Percentiles rank a stretch among this genome's conserved stretches.
phyloP scores from a whole-genome alignment of 208 protist genomes.

The Trypanosoma rangeli region DNA sequence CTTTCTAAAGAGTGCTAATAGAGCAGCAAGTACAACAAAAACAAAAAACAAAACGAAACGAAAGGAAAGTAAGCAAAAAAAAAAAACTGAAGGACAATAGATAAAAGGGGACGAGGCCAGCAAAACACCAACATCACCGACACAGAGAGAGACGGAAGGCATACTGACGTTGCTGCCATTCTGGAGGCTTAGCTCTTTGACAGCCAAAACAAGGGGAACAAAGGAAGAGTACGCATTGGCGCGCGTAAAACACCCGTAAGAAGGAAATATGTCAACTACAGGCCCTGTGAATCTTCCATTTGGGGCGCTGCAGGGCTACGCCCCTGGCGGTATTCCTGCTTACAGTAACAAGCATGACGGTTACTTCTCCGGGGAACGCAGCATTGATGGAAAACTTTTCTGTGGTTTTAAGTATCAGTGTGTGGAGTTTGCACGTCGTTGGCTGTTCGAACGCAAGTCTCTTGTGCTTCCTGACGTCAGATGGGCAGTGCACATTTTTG shows the following conservation, averaged over 20 bases:
- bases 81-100: neutral
- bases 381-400: constrained; percentile 71
- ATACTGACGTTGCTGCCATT: too few species aligned
- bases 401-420: constrained; percentile 91
- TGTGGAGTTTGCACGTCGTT: constrained; percentile 88
- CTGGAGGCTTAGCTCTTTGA: too few species aligned
- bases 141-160: too few species aligned
- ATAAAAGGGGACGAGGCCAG: neutral
- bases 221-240: neutral
- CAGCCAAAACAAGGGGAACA: neutral
- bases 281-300: constrained; percentile 37
- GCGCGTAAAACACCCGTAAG: neutral
- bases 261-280: neutral
- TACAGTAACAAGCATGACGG: constrained; percentile 89
- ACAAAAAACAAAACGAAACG: neutral
- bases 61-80: neutral
- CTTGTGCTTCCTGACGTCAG: constrained; percentile 80
- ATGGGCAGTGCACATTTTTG: constrained; percentile 82
- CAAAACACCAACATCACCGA: too few species aligned
- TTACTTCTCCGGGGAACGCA: constrained; percentile 87
- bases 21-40: neutral
- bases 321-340: constrained; percentile 73
- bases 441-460: constrained; percentile 76
- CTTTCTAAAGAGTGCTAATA: neutral
- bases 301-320: constrained; percentile 73